Base-by-base conservation (phyloP, 257 asterid species). In the Leonotis leonurus region DNA sequence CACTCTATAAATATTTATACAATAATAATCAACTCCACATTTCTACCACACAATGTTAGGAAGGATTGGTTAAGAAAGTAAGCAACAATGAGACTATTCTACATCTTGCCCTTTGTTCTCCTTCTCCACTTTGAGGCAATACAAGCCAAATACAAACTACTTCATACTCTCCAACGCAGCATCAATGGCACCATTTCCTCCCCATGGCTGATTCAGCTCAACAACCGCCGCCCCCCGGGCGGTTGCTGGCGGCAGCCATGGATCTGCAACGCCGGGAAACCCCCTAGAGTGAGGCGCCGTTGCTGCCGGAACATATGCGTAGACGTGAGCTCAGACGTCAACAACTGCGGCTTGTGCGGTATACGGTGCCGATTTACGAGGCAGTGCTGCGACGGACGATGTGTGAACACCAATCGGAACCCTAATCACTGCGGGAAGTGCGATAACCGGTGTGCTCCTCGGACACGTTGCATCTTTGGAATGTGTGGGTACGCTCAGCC, bases 291-390 rank as follows among this genome's bases (percentile, higher is more conserved):
- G 8, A 74, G 69, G 37, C 70, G 68, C 56, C 60, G 29, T 7
- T 85, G 94, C 57, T 88, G 91, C 57, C 76, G 78, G 53, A 75
- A 83, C 67, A 81, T 87, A 16, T 88, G 95, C 39, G 80, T 83
- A 2, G 89, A 81, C 33, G 80, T 85, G 2, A 20, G 27, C 3
- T 75, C 80, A 8, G 94, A 88, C 66, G 67, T 59, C 5, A 77
- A 83, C 59, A 86, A 86, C 32, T 89, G 95, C 46, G 94, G 96
- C 2, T n/a, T 70, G 24, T 86, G 95, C 35, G 83, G 87, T 8
- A 50, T 80, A 9, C 70, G 85, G 70, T 88, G 91, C 44, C 91
- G 73, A 0, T 85, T 88, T 65, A 72, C 77, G 8, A 36, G 84
- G 76, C 89, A 81, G 56, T 88, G 96, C 43, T 88, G 96, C 27